Percentiles rank a stretch among this genome's conserved stretches.
Conservation (phyloP, 2,329 filamentous ascomycete species). For the Apiospora sp. region DNA sequence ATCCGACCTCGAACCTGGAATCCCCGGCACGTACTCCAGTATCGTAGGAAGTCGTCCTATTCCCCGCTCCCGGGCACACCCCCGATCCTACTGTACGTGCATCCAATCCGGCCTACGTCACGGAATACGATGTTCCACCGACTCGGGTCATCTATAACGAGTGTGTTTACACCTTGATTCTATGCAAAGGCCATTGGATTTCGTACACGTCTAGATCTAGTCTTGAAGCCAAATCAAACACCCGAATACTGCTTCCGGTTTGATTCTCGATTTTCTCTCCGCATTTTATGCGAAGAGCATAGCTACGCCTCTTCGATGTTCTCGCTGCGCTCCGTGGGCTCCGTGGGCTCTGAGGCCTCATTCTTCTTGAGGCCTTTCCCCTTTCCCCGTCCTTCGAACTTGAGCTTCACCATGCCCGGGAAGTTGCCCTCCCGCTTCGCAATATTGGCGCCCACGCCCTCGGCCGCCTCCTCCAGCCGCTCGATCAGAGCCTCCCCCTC, state of each 20-base stretch:
- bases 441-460: conserved; percentile 46
- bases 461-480: conserved; percentile 49
- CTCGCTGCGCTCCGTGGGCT: too few species aligned
- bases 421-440: conserved; percentile 49
- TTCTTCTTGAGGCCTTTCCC: not conserved
- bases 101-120: too few species aligned
- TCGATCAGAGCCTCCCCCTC: conserved; percentile 68
- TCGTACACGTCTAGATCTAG: conserved; percentile 1
- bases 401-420: conserved; percentile 25
- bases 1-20: too few species aligned
- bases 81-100: too few species aligned
- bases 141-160: too few species aligned
- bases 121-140: too few species aligned
- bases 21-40: too few species aligned
- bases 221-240: not conserved
- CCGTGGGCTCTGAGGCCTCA: not conserved
- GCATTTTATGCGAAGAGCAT: not conserved
- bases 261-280: not conserved
- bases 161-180: not conserved
- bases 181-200: not conserved
- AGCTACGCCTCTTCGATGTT: too few species aligned
- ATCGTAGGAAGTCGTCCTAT: too few species aligned
- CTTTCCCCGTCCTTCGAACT: not conserved
- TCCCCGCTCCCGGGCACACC: too few species aligned
- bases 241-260: not conserved